These are phyloP conservation scores for Cercospora sp. DNA, from an alignment of 2,329 filamentous ascomycete genomes.

Conservation along the genomic window DNA sequence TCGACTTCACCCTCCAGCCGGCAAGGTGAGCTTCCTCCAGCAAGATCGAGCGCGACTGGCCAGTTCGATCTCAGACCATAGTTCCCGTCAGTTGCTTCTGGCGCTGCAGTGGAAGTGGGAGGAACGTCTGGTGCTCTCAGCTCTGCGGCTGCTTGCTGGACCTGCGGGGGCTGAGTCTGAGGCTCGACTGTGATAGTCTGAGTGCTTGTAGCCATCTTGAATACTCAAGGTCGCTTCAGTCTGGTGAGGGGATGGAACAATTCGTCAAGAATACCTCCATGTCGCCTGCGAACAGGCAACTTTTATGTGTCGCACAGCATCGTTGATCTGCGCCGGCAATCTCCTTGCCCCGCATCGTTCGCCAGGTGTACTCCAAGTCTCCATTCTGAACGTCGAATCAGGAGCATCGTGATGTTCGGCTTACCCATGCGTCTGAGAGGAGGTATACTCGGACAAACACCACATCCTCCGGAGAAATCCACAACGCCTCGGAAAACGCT, in stretches of 20 bases:
- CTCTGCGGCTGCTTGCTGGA: background rate
- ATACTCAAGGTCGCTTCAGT: background rate
- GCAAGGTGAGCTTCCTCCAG: constrained; percentile 37
- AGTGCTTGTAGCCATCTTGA: constrained; percentile 5
- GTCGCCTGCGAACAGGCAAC: background rate
- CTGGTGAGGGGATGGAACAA: background rate
- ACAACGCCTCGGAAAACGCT: constrained; percentile 1
- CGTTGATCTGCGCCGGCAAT: background rate
- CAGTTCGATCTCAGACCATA: constrained; percentile 21
- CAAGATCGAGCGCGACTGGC: constrained; percentile 26
- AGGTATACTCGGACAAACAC: background rate
- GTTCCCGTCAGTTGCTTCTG: background rate
- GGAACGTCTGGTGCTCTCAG: background rate
- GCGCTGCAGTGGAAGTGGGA: background rate
- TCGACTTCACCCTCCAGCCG: constrained; percentile 45
- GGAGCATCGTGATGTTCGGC: background rate
- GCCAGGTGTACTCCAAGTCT: background rate
- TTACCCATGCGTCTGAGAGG: background rate
- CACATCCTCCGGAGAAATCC: constrained; percentile 6
- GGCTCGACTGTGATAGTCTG: background rate
- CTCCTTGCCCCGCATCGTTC: background rate
- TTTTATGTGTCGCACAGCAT: background rate
- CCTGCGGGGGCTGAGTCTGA: background rate
- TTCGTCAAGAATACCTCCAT: background rate
- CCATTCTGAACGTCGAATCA: background rate